Evolutionary conservation across 2,329 filamentous ascomycete species (phyloP), one percentile per base, ranked within the genome.

Genomic region (Cladosporium oxysporum): DNA sequence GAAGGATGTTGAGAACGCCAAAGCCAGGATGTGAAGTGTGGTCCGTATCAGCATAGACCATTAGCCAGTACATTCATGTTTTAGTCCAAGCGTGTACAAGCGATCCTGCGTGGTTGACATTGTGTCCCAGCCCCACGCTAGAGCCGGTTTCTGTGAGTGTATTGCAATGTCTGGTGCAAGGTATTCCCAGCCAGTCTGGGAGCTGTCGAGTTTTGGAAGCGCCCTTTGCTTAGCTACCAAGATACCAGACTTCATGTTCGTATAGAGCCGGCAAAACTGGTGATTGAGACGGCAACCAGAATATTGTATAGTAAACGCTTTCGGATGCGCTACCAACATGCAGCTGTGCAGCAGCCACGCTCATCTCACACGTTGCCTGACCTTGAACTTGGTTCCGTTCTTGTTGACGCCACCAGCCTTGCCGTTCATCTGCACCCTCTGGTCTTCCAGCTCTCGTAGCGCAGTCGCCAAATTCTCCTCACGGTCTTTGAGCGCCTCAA

Each of bases 331-430:
- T 10, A 55, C 28, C 18, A 18, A 28, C 11, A 21, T 8, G 29
- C 18, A 14, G 16, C 11, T 29, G n/a, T n/a, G 28, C 29, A 31
- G 8, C 28, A 55, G 11, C 11, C 18, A 12, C 26, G 28, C 65
- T 75, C 71, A 88, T 71, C 81, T 80, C 80, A 88, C 89, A 70
- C 87, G 79, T 78, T 88, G 85, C 65, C 86, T 79, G 53, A 86
- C 79, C 79, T 88, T 89, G 82, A 87, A 90, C 72, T 87, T 88
- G 71, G 87, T 79, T 10, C 87, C 87, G 65, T 85, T 80, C 76
- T 88, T 88, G 76, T 88, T 89, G 63, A 84, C 81, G 0, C 87
- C 87, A 21, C 87, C 87, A 3, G 86, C 79, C 1, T 81, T 83
- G 67, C 84, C 84, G 69, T 82, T 83, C 87, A 89, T 89, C 75